phyloP scores from a whole-genome alignment of 257 asterid species.

The Lithospermum erythrorhizon region DNA sequence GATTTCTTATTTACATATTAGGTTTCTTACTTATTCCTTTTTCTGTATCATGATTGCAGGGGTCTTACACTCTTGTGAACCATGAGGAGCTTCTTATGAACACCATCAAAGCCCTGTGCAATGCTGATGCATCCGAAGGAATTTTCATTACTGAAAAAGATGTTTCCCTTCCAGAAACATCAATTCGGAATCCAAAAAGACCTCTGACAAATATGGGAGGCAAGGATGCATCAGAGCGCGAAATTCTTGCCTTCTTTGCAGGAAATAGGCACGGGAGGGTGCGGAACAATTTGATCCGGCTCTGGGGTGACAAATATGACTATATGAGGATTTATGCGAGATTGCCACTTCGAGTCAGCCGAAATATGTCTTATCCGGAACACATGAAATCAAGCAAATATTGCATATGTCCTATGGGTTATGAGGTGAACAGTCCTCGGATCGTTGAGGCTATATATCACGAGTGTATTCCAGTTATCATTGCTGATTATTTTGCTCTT shows the following conservation, averaged over 20 bases:
- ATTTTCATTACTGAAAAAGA: slow-evolving; percentile 51
- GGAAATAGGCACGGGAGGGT: slow-evolving; percentile 80
- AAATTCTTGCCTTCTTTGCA: slow-evolving; percentile 84
- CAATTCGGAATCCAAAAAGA: slow-evolving; percentile 49
- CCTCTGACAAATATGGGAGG: slow-evolving; percentile 77
- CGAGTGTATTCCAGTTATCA: slow-evolving; percentile 80
- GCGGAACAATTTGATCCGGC: slow-evolving; percentile 54
- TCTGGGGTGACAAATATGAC: slow-evolving; percentile 64
- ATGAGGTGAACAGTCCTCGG: slow-evolving; percentile 87
- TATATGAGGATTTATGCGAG: slow-evolving; percentile 67
- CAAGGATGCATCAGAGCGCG: slow-evolving; percentile 65
- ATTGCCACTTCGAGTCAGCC: slow-evolving; percentile 46
- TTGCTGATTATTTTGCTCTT: slow-evolving; percentile 63
- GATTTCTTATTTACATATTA: background rate
- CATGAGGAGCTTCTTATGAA: slow-evolving; percentile 57
- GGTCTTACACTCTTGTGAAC: slow-evolving; percentile 55
- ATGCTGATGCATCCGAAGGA: slow-evolving; percentile 75
- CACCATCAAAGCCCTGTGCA: slow-evolving; percentile 75
- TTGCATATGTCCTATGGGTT: slow-evolving; percentile 93
- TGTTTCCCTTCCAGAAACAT: slow-evolving; percentile 79
- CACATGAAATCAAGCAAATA: slow-evolving; percentile 92
- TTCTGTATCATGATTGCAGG: slow-evolving; percentile 33
- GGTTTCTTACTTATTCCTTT: slow-evolving; percentile 1
- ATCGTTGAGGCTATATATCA: slow-evolving; percentile 79
- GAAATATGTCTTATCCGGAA: slow-evolving; percentile 46